A percentile compares a stretch with the other conserved stretches of the same genome.
Evolutionary conservation across 2,329 filamentous ascomycete species (phyloP).

Genomic region (Claviceps pusilla): DNA sequence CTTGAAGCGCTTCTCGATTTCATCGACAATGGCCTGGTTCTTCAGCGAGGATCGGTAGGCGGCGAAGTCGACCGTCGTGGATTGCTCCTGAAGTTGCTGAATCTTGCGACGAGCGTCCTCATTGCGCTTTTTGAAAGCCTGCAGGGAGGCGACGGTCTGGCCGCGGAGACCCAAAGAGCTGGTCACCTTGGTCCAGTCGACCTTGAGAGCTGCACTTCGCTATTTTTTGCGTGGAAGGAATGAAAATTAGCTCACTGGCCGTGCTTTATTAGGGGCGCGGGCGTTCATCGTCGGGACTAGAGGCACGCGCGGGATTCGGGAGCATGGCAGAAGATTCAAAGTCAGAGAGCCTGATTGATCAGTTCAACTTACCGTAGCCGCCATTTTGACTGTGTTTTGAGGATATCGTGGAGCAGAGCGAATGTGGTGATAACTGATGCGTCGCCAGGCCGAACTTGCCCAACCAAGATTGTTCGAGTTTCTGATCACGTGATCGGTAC

Average conservation of each 20-base stretch:
- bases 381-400: constrained; percentile 45
- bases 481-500: constrained; percentile 18
- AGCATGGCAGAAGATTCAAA: neutral
- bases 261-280: neutral
- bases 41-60: constrained; percentile 86
- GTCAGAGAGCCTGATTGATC: neutral
- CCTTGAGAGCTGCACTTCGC: constrained; percentile 96
- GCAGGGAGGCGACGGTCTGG: constrained; percentile 79
- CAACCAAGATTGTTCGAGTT: constrained; percentile 14
- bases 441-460: constrained; percentile 30
- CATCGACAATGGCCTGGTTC: constrained; percentile 88
- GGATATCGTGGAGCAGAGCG: constrained; percentile 31
- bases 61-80: constrained; percentile 79
- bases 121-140: constrained; percentile 99
- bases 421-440: constrained; percentile 31
- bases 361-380: constrained; percentile 42
- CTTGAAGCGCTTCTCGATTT: constrained; percentile 93
- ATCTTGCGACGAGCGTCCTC: constrained; percentile 95
- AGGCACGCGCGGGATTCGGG: neutral
- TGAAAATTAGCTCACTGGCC: constrained; percentile 40
- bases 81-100: constrained; percentile 64
- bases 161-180: constrained; percentile 90
- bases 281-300: neutral
- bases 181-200: constrained; percentile 96
- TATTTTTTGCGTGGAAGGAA: constrained; percentile 26